These are phyloP conservation scores for Neurospora sp. DNA, from an alignment of 495 filamentous ascomycete species.

Conservation along the genomic window DNA sequence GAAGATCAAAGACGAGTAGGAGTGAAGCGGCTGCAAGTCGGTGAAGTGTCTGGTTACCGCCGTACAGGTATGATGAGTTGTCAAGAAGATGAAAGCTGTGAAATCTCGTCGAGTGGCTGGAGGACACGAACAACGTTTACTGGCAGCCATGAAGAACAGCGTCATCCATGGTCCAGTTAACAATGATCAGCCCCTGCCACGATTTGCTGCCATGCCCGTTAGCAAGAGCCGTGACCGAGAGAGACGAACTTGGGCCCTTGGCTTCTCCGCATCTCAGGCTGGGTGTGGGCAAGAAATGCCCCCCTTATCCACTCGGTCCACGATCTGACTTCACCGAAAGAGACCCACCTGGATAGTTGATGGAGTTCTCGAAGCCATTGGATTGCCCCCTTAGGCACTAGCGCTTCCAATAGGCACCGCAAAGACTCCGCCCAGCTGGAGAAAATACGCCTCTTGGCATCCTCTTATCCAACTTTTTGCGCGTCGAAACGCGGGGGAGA, in stretches of 20 bases:
- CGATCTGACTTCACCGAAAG: background rate
- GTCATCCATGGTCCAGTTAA: background rate
- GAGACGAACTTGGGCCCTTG: background rate
- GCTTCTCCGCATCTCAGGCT: conserved; percentile 9
- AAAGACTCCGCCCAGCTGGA: conserved; percentile 2
- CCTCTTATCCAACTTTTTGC: background rate
- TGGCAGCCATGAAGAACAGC: background rate
- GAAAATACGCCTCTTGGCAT: background rate
- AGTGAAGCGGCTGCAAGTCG: background rate
- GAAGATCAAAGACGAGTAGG: background rate
- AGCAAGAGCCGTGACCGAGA: conserved; percentile 8
- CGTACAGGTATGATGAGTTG: background rate
- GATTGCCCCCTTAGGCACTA: conserved; percentile 1
- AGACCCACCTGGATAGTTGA: conserved; percentile 1
- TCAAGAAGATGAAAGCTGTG: conserved; percentile 1
- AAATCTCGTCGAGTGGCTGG: background rate
- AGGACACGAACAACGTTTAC: background rate
- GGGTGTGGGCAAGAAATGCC: background rate
- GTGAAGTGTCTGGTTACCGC: background rate
- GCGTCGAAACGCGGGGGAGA: background rate
- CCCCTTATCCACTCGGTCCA: conserved; percentile 2
- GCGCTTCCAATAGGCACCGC: conserved; percentile 3
- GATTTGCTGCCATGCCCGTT: conserved; percentile 1
- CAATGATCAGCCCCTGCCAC: background rate
- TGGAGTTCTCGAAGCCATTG: conserved; percentile 1